Conservation (phyloP, 202 grass and related monocot species). For the Bolboschoenoplectus hybrid region DNA sequence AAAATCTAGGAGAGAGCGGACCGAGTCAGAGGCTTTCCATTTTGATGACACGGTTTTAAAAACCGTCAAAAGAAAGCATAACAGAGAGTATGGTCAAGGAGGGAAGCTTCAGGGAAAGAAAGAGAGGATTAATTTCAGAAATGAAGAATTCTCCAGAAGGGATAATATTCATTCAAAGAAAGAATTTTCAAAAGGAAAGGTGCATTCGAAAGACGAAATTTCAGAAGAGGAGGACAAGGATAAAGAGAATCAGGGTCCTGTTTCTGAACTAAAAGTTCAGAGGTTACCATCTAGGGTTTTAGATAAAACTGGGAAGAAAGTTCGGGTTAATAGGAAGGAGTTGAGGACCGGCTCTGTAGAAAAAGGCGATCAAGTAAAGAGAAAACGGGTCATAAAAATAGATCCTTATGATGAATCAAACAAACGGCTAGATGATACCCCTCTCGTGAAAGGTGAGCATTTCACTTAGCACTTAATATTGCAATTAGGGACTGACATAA, state of each 20-base stretch:
- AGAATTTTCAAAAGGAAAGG: conserved; percentile 37
- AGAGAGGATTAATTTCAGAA: neutral
- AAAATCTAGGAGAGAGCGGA: neutral
- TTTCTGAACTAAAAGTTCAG: conserved; percentile 48
- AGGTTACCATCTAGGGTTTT: conserved; percentile 58
- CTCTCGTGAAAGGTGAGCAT: conserved; percentile 44
- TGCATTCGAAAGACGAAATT: conserved; percentile 30
- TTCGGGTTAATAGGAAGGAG: conserved; percentile 61
- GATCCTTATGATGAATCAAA: conserved; percentile 84
- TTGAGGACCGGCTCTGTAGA: conserved; percentile 48
- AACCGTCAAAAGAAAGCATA: neutral
- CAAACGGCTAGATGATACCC: conserved; percentile 83
- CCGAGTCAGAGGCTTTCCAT: neutral
- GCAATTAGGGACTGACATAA: neutral
- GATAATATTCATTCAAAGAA: neutral
- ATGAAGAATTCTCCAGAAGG: neutral
- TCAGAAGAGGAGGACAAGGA: conserved; percentile 33
- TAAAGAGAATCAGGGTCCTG: conserved; percentile 41
- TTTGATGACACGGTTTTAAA: neutral
- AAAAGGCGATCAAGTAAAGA: conserved; percentile 61
- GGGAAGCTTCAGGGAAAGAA: neutral
- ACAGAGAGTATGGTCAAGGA: neutral
- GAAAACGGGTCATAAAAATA: conserved; percentile 74
- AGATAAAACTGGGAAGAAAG: conserved; percentile 73
- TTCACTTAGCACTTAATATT: conserved; percentile 16